phyloP scores from a whole-genome alignment of 2,329 filamentous ascomycete species.

The Xylaria sp. region DNA sequence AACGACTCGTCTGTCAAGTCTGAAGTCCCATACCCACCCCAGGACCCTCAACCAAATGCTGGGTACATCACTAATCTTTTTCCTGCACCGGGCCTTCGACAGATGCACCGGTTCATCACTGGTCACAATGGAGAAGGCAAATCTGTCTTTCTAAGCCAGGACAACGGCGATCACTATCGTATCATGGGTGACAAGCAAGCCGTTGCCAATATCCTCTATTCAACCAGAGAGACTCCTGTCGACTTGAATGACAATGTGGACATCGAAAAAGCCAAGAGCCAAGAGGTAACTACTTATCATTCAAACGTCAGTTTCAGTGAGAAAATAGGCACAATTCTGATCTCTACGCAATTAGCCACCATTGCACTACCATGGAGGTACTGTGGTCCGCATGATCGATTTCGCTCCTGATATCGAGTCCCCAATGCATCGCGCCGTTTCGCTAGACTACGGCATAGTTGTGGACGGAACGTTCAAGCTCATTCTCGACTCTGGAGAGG shows the following conservation, averaged over 20 bases:
- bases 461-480: conserved; percentile 29
- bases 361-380: too few species aligned
- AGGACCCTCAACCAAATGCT: too few species aligned
- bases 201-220: conserved; percentile 39
- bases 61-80: not conserved
- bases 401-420: conserved; percentile 21
- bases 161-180: conserved; percentile 38
- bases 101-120: conserved; percentile 27
- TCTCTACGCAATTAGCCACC: too few species aligned
- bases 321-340: too few species aligned
- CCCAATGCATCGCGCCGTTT: conserved; percentile 22
- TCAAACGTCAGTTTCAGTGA: too few species aligned
- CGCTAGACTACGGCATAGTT: conserved; percentile 29
- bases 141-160: conserved; percentile 34
- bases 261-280: not conserved
- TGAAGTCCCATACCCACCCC: too few species aligned
- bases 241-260: conserved; percentile 34
- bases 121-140: conserved; percentile 31
- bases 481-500: conserved; percentile 27
- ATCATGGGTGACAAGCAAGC: conserved; percentile 32
- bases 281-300: too few species aligned
- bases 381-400: conserved; percentile 26
- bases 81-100: conserved; percentile 24
- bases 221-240: conserved; percentile 33
- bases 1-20: too few species aligned